Base-by-base conservation (phyloP, 2,329 filamentous ascomycete species). In the Colletotrichum musicola region DNA sequence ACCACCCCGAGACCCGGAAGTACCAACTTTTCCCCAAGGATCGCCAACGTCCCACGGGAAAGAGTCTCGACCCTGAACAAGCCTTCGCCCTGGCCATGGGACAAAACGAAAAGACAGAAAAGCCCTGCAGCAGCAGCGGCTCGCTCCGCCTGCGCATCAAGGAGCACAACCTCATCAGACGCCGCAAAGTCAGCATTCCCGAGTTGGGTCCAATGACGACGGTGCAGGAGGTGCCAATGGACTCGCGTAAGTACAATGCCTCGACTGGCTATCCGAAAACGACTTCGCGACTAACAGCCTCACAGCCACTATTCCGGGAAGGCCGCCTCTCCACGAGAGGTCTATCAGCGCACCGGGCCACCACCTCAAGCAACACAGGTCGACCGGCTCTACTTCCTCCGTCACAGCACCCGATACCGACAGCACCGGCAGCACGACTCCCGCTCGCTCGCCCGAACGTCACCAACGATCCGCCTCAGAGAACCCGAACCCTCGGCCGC, bases 181-280 rank as follows among this genome's bases (percentile, higher is more conserved):
- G 89, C 73, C 85, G 89, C 71, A 92, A 92, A 75, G 81, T 88
- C 72, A 91, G 87, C 77, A 86, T 90, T 14, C 86, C 88, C 10
- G 90, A 92, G 70, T 77, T 91, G 56, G 89, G 88, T 2, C 88
- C 88, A 40, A 90, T 91, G 89, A 90, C 89, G 5, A 91, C 89
- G 1, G 89, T 92, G 14, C 89, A 91, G 71, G 90, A 92, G 75
- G 79, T 86, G 56, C 78, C 88, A 59, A 91, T 92, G 89, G 90
- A 92, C 78, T 92, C 90, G 74, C 90, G 90, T 92, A 82, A 81
- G 90, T 82, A 59, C 30, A 20, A 42, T 27, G 53, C 46, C 16
- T 51, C 27, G 46, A 22, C 18, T 44, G 4, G 50, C 2, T 27
- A 27, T 47, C 25, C 46, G 6, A 49, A 49, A n/a, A 42, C 4